Base-by-base conservation (phyloP, 768 basidiomycete genomes). In the Tricholoma matsutake region DNA sequence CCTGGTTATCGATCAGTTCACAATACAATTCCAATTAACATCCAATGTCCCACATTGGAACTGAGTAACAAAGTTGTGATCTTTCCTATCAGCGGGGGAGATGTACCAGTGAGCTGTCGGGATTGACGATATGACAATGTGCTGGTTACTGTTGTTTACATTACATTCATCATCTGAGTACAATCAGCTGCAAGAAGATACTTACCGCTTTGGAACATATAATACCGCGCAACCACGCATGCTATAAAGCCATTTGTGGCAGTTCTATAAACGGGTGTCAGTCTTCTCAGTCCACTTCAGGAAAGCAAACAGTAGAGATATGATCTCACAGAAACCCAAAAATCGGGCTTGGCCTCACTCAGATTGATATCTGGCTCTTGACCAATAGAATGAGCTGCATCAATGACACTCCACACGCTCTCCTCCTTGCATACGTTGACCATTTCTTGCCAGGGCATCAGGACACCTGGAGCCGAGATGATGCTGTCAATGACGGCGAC, bases 311-410 rank as follows among this genome's bases (percentile, higher is more conserved):
- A 28, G 6, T 9, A 37, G 31, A 47, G 32, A n/a, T 16, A 31
- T 54, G 3, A 35, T 74, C 86, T 28, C 60, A 89, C 88, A 16
- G 88, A 85, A 22, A 88, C 75, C 86, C 86, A 92, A 69, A 91
- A 92, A 71, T 92, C 91, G 3, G 87, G 86, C 55, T 77, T 74
- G 0, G 73, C 73, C 47, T 77, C 75, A 3, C 75, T 76, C 16
- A 93, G 70, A 66, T 91, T 80, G 59, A 91, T 78, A 57, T 82
- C 72, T 6, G 81, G 65, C 66, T 91, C 85, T 65, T 90, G 89
- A 0, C 92, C 92, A 41, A 94, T 82, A 3, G 85, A 82, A 67
- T 94, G 92, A 6, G 92, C 92, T 1, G 81, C 92, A 66, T 94
- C 92, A 6, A 94, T 74, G 13, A 93, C 69, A 32, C 80, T 86